These are phyloP conservation scores for Phytophthora litchii DNA, from an alignment of 352 stramenopile genomes.

Conservation along the genomic window DNA sequence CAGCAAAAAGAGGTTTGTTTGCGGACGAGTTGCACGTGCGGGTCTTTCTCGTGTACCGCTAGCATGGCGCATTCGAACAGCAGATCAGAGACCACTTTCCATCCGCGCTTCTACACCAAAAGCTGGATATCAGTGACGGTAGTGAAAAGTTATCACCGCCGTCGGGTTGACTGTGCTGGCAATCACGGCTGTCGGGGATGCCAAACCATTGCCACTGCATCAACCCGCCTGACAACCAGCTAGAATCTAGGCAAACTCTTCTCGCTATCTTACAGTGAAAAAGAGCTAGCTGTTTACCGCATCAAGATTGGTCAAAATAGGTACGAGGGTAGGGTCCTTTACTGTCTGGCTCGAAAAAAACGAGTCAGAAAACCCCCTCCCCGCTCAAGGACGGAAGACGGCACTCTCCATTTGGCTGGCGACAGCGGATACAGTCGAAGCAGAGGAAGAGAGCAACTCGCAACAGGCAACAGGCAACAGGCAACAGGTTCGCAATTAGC, in stretches of 20 bases:
- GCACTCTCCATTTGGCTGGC: slow-evolving; percentile 19
- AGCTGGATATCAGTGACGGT: too few relatives aligned
- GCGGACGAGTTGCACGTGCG: slow-evolving; percentile 2
- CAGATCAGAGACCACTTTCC: slow-evolving; percentile 20
- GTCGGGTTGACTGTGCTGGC: slow-evolving; percentile 2
- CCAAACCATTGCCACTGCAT: neutral
- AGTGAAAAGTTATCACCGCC: neutral
- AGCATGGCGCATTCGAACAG: slow-evolving; percentile 29
- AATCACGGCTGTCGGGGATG: neutral
- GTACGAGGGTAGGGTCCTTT: slow-evolving; percentile 5
- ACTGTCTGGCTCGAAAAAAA: slow-evolving; percentile 21
- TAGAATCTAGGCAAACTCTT: neutral
- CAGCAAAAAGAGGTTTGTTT: slow-evolving; percentile 13
- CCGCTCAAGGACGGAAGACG: slow-evolving; percentile 3
- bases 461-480: neutral
- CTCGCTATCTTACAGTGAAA: slow-evolving; percentile 3
- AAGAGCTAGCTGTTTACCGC: neutral
- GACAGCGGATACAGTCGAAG: neutral
- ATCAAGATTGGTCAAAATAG: slow-evolving; percentile 11
- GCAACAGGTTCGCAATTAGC: neutral
- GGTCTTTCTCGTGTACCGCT: slow-evolving; percentile 15
- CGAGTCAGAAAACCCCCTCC: slow-evolving; percentile 14
- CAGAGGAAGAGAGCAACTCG: slow-evolving; percentile 10
- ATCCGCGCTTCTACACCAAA: slow-evolving; percentile 17
- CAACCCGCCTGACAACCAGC: neutral